A percentile compares a stretch with the other conserved stretches of the same genome.
These are phyloP conservation scores for Acanthamoeba triangularis DNA, from an alignment of 208 protist genomes.

Conservation along the genomic window DNA sequence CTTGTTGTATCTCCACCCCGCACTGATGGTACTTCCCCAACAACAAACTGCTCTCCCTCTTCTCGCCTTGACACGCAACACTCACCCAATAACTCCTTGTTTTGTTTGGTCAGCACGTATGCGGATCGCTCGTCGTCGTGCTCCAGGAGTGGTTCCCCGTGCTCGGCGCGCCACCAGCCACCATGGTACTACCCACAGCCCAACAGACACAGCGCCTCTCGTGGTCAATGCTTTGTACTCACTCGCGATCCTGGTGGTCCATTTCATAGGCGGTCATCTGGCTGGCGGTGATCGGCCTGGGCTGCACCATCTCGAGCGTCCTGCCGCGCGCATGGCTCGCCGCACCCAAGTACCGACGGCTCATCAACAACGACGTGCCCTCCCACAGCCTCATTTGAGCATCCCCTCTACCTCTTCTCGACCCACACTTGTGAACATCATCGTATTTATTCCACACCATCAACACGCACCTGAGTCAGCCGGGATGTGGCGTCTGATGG, in stretches of 20 bases:
- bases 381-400: slow-evolving; percentile 24
- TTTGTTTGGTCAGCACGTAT: neutral
- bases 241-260: neutral
- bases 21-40: neutral
- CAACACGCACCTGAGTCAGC: too few relatives aligned
- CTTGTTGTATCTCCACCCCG: slow-evolving; percentile 36
- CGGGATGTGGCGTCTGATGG: too few relatives aligned
- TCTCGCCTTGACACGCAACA: neutral
- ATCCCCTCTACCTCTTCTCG: neutral
- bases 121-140: neutral
- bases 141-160: neutral
- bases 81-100: neutral
- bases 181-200: neutral
- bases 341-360: slow-evolving; percentile 13
- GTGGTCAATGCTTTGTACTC: neutral
- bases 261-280: neutral
- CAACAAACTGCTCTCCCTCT: too few relatives aligned
- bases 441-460: neutral
- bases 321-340: slow-evolving; percentile 29
- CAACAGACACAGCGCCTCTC: too few relatives aligned
- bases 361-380: slow-evolving; percentile 5
- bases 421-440: neutral
- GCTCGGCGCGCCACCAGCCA: neutral
- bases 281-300: neutral
- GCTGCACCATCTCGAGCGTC: neutral